Conservation (phyloP, 495 filamentous ascomycete genomes). For the Pseudevernia furfuracea region DNA sequence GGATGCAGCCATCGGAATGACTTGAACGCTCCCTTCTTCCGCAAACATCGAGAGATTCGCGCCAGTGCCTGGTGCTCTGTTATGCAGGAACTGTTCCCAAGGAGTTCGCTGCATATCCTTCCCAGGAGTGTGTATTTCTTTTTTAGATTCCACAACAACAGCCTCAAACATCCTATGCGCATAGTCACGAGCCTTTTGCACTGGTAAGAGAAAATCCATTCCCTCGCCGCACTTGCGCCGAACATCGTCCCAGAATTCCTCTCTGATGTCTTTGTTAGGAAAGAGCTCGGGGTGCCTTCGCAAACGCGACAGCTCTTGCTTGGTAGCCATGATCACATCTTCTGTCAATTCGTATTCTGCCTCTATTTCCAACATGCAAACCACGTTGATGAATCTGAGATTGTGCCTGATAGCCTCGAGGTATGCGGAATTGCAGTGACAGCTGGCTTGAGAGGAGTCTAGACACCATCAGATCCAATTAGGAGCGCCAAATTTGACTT, state of each 20-base stretch:
- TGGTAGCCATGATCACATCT: neutral
- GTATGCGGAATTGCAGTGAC: neutral
- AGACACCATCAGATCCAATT: neutral
- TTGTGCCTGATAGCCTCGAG: constrained; percentile 1
- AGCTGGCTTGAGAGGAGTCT: neutral
- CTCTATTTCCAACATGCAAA: neutral
- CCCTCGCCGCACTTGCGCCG: neutral
- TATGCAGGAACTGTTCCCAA: constrained; percentile 23
- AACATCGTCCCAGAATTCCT: constrained; percentile 8
- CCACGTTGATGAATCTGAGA: neutral
- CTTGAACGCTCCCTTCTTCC: constrained; percentile 12
- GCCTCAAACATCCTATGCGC: neutral
- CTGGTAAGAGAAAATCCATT: neutral
- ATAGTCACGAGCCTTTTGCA: neutral
- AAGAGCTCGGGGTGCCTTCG: constrained; percentile 16
- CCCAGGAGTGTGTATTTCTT: neutral
- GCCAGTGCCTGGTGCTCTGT: constrained; percentile 15
- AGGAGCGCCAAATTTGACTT: neutral
- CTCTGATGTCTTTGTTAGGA: neutral
- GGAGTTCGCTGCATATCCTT: constrained; percentile 1
- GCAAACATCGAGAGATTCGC: constrained; percentile 4
- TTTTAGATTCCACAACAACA: neutral
- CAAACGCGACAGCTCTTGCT: constrained; percentile 11
- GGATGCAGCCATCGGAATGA: neutral
- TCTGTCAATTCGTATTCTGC: neutral